Evolutionary conservation across 306 rosid species (phyloP), one percentile per base, ranked within the genome.

Genomic region (Gillenia trifoliata): DNA sequence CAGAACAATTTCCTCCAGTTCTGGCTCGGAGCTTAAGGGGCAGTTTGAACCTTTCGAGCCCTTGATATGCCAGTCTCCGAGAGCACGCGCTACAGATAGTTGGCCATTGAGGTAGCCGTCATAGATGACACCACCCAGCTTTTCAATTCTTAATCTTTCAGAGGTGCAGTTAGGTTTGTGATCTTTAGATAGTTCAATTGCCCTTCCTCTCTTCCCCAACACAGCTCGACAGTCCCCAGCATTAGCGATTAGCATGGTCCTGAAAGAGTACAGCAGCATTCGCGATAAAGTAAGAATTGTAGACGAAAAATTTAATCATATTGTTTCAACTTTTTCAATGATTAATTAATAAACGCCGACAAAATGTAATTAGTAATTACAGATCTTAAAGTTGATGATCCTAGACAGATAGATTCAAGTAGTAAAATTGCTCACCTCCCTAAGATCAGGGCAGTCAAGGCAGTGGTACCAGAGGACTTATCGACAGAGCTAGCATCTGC

Each of bases 41-140:
- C 93, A 78, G 55, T 56, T 83, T 7, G 89, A 86, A 38, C 86
- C 91, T 83, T 89, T 86, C 2, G 85, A 50, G 0, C 93, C 93
- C 79, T 86, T 89, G 52, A 89, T 89, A 74, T 89, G 93, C 93
- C 93, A 89, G 72, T 89, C 93, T 36, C 93, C 93, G 16, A 89
- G 86, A 41, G 89, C 93, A 8, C 93, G 86, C 0, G 91, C 93
- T 41, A 89, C 93, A 0, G 93, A 89, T 66, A 89, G 73, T 52
- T 89, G 93, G 59, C 91, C 93, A 40, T 89, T 89, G 40, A 89
- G 89, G 81, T 89, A 89, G 34, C 93, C 91, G 15, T 89, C 93
- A 64, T 89, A 85, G 49, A 89, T 89, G 16, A 86, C 88, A 66
- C 93, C 93, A 1, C 93, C 93, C 5, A 89, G 80, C 76, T 86